Evolutionary conservation across 495 filamentous ascomycete genomes (phyloP), one percentile per base, ranked within the genome.

Genomic region (Podospora fimiseda): DNA sequence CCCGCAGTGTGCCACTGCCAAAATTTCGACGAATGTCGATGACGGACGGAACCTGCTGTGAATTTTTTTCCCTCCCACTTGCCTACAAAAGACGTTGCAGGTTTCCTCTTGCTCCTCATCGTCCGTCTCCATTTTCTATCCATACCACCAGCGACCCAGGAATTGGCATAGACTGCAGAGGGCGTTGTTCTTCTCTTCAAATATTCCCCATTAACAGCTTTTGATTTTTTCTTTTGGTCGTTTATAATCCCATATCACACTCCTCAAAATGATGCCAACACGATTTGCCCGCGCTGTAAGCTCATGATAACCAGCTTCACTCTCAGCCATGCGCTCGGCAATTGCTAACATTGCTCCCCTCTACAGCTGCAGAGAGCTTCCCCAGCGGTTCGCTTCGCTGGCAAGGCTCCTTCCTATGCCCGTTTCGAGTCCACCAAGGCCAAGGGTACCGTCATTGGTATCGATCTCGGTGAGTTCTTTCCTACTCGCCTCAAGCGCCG

Each of bases 371-470:
- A 63, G 19, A 64, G 61, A 50, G 61, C 62, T 33, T 54, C 59
- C 43, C 58, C 60, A 51, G 51, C 54, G 48, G 60, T 60, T 60
- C 64, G 85, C 86, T 84, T 70, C 80, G 80, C 71, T 70, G 87
- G 70, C 8, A 72, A 70, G 57, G 69, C 63, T 39, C 67, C 77
- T 19, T 74, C 71, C 49, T 81, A 78, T 60, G 73, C 74, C 56
- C 71, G 78, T 74, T 89, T 83, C 75, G 88, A 95, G 72, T 88
- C 87, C 48, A 90, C 90, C 63, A 86, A 92, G 67, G 87, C 97
- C 50, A 89, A 93, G 78, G 94, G 94, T 65, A 75, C 85, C 69
- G 93, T 98, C 69, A 96, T 98, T 61, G 93, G 93, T 81, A 96
- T 98, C 71, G 93, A 98, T 81, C 78, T 98, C 64, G 93, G 93